Conservation (phyloP, 2,329 filamentous ascomycete genomes). For the Cordyceps tenuipes region DNA sequence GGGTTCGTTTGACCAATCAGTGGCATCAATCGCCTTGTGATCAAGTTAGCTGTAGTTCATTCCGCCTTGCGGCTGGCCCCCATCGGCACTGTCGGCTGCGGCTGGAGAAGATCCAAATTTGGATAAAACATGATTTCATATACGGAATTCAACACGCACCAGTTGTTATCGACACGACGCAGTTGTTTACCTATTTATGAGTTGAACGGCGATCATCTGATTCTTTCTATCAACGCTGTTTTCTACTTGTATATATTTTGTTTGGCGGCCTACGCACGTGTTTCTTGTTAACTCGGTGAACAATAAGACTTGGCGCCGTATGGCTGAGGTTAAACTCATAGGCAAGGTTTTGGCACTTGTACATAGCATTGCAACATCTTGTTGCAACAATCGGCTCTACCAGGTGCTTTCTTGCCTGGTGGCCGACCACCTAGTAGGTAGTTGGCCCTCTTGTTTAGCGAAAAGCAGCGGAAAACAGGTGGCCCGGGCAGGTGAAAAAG, state of each 20-base stretch:
- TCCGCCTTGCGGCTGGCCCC: neutral
- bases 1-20: neutral
- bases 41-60: neutral
- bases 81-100: neutral
- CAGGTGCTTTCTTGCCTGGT: neutral
- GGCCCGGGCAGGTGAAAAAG: neutral
- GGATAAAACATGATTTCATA: neutral
- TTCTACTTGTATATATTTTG: neutral
- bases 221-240: neutral
- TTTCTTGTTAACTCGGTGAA: neutral
- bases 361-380: neutral
- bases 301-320: neutral
- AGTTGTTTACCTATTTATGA: neutral
- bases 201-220: neutral
- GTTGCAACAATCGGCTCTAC: too few relatives aligned
- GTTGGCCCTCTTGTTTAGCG: too few relatives aligned
- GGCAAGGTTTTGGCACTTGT: neutral
- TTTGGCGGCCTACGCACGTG: neutral
- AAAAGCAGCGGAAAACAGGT: neutral
- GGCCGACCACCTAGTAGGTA: neutral
- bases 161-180: neutral
- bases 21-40: too few relatives aligned
- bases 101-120: conserved; percentile 6
- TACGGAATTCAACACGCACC: neutral
- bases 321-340: neutral